Evolutionary conservation across 345 rosid species (phyloP), one percentile per base, ranked within the genome.

Genomic region (Hibiscus syriacus): DNA sequence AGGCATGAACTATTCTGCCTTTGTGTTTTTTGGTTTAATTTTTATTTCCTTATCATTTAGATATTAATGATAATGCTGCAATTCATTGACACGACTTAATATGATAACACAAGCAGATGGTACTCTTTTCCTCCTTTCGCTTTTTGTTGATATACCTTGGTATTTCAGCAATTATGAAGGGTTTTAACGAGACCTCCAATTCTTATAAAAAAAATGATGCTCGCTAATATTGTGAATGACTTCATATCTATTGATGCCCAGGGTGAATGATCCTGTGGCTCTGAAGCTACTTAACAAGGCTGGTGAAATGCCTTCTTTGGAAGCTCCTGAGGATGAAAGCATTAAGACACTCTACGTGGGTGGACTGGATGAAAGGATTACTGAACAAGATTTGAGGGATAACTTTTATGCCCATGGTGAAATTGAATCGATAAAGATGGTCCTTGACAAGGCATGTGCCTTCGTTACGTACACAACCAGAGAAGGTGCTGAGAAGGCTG

Each of bases 401-500:
- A 53, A 53, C 56, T 53, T 53, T 14, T 50, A 50, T 53, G 56
- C 56, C 29, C 56, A 53, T 53, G 56, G 27, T 53, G 56, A 53
- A 53, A 23, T 53, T 19, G 56, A 22, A 19, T 53, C 29, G 1
- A 22, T 53, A 22, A 53, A 53, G 56, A 53, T 53, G 30, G 56
- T 53, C 5, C 29, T 53, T 23, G 27, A 53, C 29, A 53, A 53
- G 17, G 14, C 97, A 27, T 89, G 91, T 63, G 97, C 98, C 0
- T 90, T 93, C 77, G 90, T 93, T 61, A 82, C 96, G 23, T 90
- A 93, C 75, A 90, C 96, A 70, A 82, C 81, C 70, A 82, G 97
- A 68, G 96, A 93, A 81, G 98, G 94, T 16, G 96, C 96, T 54
- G 96, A 90, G 79, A 93, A 93, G 79, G 97, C 96, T 45, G 96